Percentiles rank a stretch among this genome's conserved stretches.
phyloP scores from a whole-genome alignment of 1,284 basidiomycete species.

The Mixia osmundae region DNA sequence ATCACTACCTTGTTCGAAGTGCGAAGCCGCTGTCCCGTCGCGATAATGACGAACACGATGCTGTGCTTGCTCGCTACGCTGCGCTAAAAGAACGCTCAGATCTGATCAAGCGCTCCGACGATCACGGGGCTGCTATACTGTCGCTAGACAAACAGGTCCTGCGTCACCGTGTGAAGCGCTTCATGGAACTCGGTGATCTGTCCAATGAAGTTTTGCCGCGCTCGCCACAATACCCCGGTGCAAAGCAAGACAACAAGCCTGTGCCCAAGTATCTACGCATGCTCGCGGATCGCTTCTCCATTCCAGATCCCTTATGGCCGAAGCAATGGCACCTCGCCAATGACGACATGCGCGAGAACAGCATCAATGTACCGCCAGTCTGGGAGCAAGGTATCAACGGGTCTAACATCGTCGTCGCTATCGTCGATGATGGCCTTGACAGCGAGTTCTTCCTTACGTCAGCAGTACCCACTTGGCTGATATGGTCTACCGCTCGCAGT shows the following conservation, averaged over 20 bases:
- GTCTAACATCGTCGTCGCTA: constrained; percentile 57
- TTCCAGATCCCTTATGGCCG: constrained; percentile 65
- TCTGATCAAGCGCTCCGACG: not conserved
- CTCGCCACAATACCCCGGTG: constrained; percentile 1
- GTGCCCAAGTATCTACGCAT: constrained; percentile 15
- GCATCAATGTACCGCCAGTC: constrained; percentile 61
- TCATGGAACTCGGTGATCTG: constrained; percentile 11
- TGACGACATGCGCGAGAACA: constrained; percentile 43
- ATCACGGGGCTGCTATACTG: constrained; percentile 3
- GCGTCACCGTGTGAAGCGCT: constrained; percentile 15
- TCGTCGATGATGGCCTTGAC: constrained; percentile 94
- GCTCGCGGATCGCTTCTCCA: constrained; percentile 28
- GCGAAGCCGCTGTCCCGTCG: constrained; percentile 23
- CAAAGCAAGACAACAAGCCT: not conserved
- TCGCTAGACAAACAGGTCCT: constrained; percentile 15
- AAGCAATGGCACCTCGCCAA: constrained; percentile 87
- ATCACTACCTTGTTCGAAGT: constrained; percentile 66
- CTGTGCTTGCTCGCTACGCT: constrained; percentile 31
- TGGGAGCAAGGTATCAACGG: constrained; percentile 74
- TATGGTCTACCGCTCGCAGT: constrained; percentile 1
- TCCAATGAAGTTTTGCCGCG: too few species aligned
- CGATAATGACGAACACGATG: constrained; percentile 29
- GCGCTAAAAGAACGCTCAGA: not conserved
- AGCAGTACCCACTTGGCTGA: not conserved
- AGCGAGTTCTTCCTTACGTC: constrained; percentile 25